Evolutionary conservation across 805 yeast species (phyloP).

Genomic region (Kockiozyma suomiensis): DNA sequence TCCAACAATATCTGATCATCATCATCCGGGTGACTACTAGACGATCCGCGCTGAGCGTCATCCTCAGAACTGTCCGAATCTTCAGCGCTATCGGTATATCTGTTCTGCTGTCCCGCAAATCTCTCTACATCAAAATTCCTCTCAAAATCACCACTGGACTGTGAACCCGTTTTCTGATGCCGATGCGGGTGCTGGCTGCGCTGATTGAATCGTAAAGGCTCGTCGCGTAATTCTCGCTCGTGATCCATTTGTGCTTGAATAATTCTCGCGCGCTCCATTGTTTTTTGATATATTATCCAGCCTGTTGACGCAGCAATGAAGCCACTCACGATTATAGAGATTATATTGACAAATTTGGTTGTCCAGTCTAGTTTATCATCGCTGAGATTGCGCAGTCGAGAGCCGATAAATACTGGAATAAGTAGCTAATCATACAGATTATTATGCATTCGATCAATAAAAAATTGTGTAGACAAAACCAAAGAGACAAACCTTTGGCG

Average conservation of each 20-base stretch:
- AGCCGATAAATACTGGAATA: slow-evolving; percentile 33
- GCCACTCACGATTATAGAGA: slow-evolving; percentile 22
- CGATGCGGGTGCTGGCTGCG: no score
- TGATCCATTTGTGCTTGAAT: slow-evolving; percentile 15
- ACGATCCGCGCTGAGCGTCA: no score
- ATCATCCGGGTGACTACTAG: no score
- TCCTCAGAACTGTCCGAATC: not conserved
- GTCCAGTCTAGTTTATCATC: slow-evolving; percentile 25
- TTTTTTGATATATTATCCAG: slow-evolving; percentile 30
- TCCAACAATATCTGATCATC: no score
- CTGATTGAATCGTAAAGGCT: slow-evolving; percentile 14
- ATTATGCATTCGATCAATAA: no score
- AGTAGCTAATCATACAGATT: slow-evolving; percentile 10
- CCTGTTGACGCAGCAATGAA: slow-evolving; percentile 27
- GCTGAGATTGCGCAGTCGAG: slow-evolving; percentile 26
- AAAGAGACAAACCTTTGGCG: slow-evolving; percentile 56
- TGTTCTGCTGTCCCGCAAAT: not conserved
- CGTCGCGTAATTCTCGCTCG: slow-evolving; percentile 12
- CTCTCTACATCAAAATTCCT: slow-evolving; percentile 3
- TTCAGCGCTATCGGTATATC: not conserved
- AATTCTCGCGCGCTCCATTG: slow-evolving; percentile 21
- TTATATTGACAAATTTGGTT: slow-evolving; percentile 22
- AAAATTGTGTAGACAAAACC: not conserved
- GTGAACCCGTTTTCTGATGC: no score
- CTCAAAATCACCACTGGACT: not conserved